Percentiles rank a stretch among this genome's conserved stretches.
These are phyloP conservation scores for Rhodotorula sp. DNA, from an alignment of 1,284 basidiomycete genomes.

Conservation along the genomic window DNA sequence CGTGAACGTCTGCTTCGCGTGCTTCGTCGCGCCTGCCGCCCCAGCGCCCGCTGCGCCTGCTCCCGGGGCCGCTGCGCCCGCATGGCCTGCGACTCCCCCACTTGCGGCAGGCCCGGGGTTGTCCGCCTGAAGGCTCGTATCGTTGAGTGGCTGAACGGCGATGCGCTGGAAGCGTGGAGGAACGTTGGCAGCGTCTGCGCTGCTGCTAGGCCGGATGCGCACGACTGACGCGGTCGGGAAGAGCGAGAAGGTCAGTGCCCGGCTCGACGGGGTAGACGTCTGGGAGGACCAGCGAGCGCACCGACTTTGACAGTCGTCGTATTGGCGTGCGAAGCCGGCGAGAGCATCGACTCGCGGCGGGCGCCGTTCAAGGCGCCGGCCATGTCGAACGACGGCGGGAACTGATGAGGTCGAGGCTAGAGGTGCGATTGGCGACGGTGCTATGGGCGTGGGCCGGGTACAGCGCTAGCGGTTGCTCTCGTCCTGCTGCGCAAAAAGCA, in stretches of 20 bases:
- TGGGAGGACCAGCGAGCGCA: slow-evolving; percentile 19
- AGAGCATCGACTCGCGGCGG: not conserved
- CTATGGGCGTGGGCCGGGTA: not conserved
- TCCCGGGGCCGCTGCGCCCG: not conserved
- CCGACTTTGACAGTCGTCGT: slow-evolving; percentile 45
- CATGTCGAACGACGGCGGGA: not conserved
- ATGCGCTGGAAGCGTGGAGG: slow-evolving; percentile 90
- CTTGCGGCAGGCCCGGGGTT: slow-evolving; percentile 57
- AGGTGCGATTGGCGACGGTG: not conserved
- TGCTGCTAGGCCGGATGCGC: slow-evolving; percentile 84
- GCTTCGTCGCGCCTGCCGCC: slow-evolving; percentile 42
- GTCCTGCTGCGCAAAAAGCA: not conserved
- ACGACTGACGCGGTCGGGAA: slow-evolving; percentile 62
- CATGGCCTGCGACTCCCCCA: slow-evolving; percentile 49
- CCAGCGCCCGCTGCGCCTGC: too few species aligned
- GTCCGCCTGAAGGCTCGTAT: slow-evolving; percentile 64
- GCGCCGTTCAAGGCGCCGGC: slow-evolving; percentile 10
- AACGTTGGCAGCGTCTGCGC: slow-evolving; percentile 68
- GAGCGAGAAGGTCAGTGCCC: too few species aligned
- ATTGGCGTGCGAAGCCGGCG: not conserved
- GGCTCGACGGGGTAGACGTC: not conserved
- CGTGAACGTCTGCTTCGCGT: slow-evolving; percentile 76
- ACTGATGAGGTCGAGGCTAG: not conserved
- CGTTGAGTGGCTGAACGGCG: slow-evolving; percentile 70
- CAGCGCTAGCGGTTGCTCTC: not conserved